phyloP scores from a whole-genome alignment of 2,329 filamentous ascomycete species.

The Diaporthe australafricana region DNA sequence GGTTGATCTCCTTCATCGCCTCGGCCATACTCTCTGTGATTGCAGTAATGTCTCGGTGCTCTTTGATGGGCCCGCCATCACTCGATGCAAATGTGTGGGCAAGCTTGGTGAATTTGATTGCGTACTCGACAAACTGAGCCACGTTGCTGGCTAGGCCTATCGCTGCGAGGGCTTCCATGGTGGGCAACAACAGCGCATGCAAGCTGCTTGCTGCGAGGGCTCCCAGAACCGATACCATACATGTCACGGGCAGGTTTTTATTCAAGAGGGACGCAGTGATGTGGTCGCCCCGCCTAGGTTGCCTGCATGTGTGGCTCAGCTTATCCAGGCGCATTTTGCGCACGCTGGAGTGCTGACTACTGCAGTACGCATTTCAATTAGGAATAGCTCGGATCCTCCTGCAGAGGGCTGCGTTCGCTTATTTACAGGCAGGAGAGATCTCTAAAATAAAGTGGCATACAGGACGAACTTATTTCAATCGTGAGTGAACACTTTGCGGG shows the following conservation, averaged over 20 bases:
- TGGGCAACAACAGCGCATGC: background rate
- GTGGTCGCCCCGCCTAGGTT: slow-evolving; percentile 1
- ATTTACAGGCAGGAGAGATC: background rate
- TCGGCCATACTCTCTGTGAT: background rate
- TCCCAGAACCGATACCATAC: background rate
- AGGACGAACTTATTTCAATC: too few relatives aligned
- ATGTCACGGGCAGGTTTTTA: too few relatives aligned
- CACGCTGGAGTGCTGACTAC: background rate
- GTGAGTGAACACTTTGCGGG: too few relatives aligned
- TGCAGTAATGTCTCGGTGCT: background rate
- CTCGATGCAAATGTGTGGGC: background rate
- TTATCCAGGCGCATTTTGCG: background rate
- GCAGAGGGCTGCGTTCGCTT: background rate
- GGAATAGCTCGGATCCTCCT: background rate
- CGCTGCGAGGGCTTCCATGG: slow-evolving; percentile 18
- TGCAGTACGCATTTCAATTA: background rate
- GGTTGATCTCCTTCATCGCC: background rate
- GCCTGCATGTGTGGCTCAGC: slow-evolving; percentile 7
- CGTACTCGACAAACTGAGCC: slow-evolving; percentile 18
- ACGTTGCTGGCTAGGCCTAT: slow-evolving; percentile 26
- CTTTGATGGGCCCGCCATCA: background rate
- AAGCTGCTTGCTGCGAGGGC: background rate
- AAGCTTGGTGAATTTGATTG: background rate
- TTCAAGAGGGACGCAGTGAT: background rate
- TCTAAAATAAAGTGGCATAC: background rate